Conservation (phyloP, 2,329 filamentous ascomycete species). For the Penicillium sp. region DNA sequence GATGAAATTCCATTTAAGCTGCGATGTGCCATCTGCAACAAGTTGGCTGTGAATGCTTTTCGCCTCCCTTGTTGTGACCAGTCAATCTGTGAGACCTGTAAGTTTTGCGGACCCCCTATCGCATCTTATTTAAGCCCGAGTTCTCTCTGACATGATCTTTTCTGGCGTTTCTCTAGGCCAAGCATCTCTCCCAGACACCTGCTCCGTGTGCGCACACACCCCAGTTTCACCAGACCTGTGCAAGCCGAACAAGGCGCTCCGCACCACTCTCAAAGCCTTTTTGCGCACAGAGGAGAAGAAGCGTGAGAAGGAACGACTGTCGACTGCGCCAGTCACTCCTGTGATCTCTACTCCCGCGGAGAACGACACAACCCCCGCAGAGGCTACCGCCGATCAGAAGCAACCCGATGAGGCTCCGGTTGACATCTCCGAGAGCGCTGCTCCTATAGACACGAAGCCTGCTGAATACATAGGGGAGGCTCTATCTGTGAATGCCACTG, state of each 20-base stretch:
- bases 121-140: not conserved
- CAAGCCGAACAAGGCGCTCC: constrained; percentile 84
- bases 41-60: constrained; percentile 85
- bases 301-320: constrained; percentile 63
- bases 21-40: constrained; percentile 90
- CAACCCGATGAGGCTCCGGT: constrained; percentile 18
- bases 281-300: constrained; percentile 91
- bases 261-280: constrained; percentile 89
- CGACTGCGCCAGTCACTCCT: constrained; percentile 36
- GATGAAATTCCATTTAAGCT: constrained; percentile 95
- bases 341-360: constrained; percentile 29
- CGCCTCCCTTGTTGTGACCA: constrained; percentile 94
- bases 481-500: constrained; percentile 6
- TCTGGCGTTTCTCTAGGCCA: constrained; percentile 60
- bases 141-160: not conserved
- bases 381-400: constrained; percentile 23
- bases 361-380: constrained; percentile 17
- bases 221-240: constrained; percentile 85
- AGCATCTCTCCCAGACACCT: constrained; percentile 72
- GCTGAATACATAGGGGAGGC: constrained; percentile 18
- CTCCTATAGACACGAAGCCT: constrained; percentile 16
- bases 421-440: constrained; percentile 9
- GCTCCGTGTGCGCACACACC: constrained; percentile 89
- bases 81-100: constrained; percentile 88
- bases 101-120: constrained; percentile 33